Base-by-base conservation (phyloP, 2,329 filamentous ascomycete genomes). In the Aspergillus fumigatiaffinis region DNA sequence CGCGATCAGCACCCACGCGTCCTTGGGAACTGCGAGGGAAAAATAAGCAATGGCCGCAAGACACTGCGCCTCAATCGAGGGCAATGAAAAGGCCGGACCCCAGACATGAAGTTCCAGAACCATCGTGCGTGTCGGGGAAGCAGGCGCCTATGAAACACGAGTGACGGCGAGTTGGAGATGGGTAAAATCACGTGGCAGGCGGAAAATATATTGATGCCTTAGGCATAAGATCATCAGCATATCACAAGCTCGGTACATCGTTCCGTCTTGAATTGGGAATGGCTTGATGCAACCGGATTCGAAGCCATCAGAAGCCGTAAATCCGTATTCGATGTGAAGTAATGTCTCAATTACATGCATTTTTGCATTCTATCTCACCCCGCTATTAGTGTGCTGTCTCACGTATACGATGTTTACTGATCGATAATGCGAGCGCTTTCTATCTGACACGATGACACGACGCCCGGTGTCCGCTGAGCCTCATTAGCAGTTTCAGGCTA, bases 51-150 rank as follows among this genome's bases (percentile, higher is more conserved):
- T 86, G 47, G 88, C 82, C 28, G 92, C 92, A 59, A 96, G 84
- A 71, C 92, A 97, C 79, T 96, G 90, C 49, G 93, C 82, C 69
- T 97, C 92, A 67, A 97, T 89, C 47, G 94, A 97, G 14, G 93
- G 88, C 48, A 97, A 84, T 44, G 87, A 87, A 73, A 96, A 96
- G 44, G 90, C 92, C 54, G 91, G 87, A 51, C 92, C 92, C 88
- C 92, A 96, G 69, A 96, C 84, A 76, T 96, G 89, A 59, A 99
- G 84, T 76, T 93, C 85, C 51, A 91, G 77, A 61, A 85, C 79
- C 79, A 83, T 84, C 55, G 57, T 69, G 60, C 58, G 55, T 57
- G 46, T 63, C 56, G 54, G 53, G 55, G 29, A 7, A 60, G 51
- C 50, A 52, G 53, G 20, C 44, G 44, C 44, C 44, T 23, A 47